Conservation (phyloP, 306 rosid genomes). For the Rosa rugosa region DNA sequence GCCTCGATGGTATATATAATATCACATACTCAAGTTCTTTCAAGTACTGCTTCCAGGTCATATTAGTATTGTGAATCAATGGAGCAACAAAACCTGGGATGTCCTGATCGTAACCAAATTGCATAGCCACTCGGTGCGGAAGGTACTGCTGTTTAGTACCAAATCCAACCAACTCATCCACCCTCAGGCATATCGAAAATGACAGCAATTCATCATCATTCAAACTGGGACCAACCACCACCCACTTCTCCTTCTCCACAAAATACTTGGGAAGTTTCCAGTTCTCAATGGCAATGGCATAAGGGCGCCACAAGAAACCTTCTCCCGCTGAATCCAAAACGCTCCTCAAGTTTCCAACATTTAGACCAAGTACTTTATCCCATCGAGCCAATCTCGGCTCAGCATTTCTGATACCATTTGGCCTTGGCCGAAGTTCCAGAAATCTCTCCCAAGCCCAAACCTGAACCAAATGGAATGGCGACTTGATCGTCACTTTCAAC, state of each 20-base stretch:
- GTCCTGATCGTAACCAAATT: constrained; percentile 67
- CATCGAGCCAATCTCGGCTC: constrained; percentile 41
- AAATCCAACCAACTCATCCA: constrained; percentile 43
- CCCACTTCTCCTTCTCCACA: constrained; percentile 31
- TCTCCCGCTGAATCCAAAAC: constrained; percentile 28
- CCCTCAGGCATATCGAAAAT: constrained; percentile 40
- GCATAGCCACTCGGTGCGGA: constrained; percentile 62
- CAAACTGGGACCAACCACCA: constrained; percentile 18
- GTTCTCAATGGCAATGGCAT: constrained; percentile 20
- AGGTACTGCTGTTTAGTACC: constrained; percentile 35
- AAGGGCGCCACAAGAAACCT: constrained; percentile 55
- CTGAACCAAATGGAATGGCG: constrained; percentile 58
- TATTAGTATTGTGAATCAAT: background rate
- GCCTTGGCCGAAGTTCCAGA: constrained; percentile 36
- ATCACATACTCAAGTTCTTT: constrained; percentile 17
- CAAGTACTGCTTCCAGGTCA: constrained; percentile 24
- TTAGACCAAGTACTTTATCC: constrained; percentile 24
- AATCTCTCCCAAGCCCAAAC: constrained; percentile 66
- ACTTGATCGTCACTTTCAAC: constrained; percentile 3
- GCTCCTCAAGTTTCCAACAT: constrained; percentile 31
- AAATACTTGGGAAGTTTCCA: constrained; percentile 25
- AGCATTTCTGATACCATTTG: background rate
- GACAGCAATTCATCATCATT: constrained; percentile 18
- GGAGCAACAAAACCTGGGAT: constrained; percentile 31
- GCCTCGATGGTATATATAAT: constrained; percentile 39